phyloP scores from a whole-genome alignment of 2,329 filamentous ascomycete genomes.

The Diplodia sapinea region DNA sequence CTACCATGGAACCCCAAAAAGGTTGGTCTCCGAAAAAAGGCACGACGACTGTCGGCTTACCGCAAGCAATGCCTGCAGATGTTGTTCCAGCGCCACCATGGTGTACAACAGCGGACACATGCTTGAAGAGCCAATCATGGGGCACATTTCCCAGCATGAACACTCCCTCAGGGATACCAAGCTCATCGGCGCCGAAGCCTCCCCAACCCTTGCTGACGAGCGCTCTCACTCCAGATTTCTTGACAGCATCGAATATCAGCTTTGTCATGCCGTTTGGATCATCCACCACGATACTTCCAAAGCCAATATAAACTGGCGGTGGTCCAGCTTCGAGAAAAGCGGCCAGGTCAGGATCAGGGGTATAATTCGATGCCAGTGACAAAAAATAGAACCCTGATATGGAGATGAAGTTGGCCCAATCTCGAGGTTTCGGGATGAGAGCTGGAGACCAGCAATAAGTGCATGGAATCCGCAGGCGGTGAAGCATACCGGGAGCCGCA shows the following conservation, averaged over 20 bases:
- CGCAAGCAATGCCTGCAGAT: slow-evolving; percentile 80
- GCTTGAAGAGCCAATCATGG: slow-evolving; percentile 87
- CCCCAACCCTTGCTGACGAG: slow-evolving; percentile 90
- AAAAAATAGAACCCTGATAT: slow-evolving; percentile 52
- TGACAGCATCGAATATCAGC: slow-evolving; percentile 51
- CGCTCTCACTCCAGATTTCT: slow-evolving; percentile 71
- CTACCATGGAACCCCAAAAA: slow-evolving; percentile 52
- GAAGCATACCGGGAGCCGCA: slow-evolving; percentile 81
- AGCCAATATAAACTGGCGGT: slow-evolving; percentile 51
- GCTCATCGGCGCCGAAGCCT: slow-evolving; percentile 72
- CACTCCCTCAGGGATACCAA: slow-evolving; percentile 72
- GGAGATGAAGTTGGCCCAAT: slow-evolving; percentile 52
- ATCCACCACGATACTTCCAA: slow-evolving; percentile 51
- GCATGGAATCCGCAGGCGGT: slow-evolving; percentile 51
- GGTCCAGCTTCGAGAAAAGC: slow-evolving; percentile 48
- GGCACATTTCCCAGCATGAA: slow-evolving; percentile 86
- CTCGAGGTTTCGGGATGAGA: slow-evolving; percentile 54
- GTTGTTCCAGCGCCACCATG: slow-evolving; percentile 89
- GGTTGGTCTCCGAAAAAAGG: slow-evolving; percentile 69
- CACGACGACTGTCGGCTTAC: slow-evolving; percentile 80
- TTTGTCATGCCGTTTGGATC: slow-evolving; percentile 51
- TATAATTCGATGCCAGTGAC: slow-evolving; percentile 47
- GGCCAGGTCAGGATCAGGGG: slow-evolving; percentile 47
- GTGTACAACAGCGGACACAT: slow-evolving; percentile 81
- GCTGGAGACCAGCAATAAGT: slow-evolving; percentile 78